Percentiles rank a stretch among this genome's conserved stretches.
These are phyloP conservation scores for Nothopassalora personata DNA, from an alignment of 2,329 filamentous ascomycete species.

Conservation along the genomic window DNA sequence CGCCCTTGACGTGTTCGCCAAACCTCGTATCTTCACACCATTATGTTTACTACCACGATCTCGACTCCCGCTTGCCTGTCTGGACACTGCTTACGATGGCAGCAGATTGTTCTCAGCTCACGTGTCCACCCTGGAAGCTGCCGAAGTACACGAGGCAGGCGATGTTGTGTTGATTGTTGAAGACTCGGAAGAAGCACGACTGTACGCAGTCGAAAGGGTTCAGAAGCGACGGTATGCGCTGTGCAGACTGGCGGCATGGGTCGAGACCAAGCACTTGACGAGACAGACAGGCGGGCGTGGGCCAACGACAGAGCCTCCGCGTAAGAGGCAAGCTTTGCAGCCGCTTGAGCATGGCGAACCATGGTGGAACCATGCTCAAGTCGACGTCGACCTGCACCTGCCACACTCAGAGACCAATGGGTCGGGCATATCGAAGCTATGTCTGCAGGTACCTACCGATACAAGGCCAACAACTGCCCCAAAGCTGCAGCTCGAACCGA, in stretches of 20 bases:
- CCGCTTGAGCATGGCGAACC: conserved; percentile 12
- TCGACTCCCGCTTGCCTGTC: conserved; percentile 54
- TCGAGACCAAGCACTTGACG: conserved; percentile 54
- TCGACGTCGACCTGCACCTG: conserved; percentile 3
- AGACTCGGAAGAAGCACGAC: conserved; percentile 44
- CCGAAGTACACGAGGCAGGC: conserved; percentile 41
- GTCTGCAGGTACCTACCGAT: background rate
- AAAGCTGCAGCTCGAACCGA: background rate
- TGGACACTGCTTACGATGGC: conserved; percentile 52
- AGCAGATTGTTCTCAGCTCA: conserved; percentile 57
- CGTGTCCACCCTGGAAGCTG: conserved; percentile 59
- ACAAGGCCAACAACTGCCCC: background rate
- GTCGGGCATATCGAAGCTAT: background rate
- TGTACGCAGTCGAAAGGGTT: background rate
- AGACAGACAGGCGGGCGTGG: conserved; percentile 26
- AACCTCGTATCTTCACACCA: conserved; percentile 26
- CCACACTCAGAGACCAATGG: background rate
- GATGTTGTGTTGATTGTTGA: conserved; percentile 58
- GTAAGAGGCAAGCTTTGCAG: conserved; percentile 15
- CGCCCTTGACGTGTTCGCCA: conserved; percentile 21
- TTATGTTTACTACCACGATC: conserved; percentile 53
- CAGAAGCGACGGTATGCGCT: conserved; percentile 53
- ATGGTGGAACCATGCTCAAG: conserved; percentile 24
- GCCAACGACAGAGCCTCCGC: conserved; percentile 26
- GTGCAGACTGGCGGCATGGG: conserved; percentile 63